phyloP scores from a whole-genome alignment of 306 rosid genomes.

The Purshia tridentata region DNA sequence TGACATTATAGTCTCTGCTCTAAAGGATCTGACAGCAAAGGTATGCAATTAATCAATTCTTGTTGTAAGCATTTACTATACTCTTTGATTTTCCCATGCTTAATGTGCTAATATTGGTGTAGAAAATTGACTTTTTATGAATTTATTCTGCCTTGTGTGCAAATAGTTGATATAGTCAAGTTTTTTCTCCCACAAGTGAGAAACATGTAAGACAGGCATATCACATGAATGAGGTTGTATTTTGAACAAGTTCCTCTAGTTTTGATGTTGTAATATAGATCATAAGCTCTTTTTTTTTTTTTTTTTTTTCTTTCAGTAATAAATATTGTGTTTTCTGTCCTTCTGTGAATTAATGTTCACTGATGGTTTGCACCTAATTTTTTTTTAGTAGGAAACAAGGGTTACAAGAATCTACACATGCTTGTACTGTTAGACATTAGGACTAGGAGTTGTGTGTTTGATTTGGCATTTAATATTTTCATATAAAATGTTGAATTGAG shows the following conservation, averaged over 20 bases:
- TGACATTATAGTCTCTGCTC: conserved; percentile 57
- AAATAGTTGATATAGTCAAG: too few relatives aligned
- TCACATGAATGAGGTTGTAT: neutral
- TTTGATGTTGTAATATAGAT: too few relatives aligned
- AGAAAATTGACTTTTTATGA: neutral
- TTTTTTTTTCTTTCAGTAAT: too few relatives aligned
- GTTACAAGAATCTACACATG: neutral
- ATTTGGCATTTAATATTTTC: neutral
- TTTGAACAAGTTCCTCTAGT: too few relatives aligned
- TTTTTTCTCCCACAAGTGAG: neutral
- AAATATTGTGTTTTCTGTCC: too few relatives aligned
- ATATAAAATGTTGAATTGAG: neutral
- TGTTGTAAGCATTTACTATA: neutral
- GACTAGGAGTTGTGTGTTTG: neutral
- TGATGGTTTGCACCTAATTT: neutral
- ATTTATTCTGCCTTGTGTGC: neutral
- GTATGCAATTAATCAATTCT: conserved; percentile 34
- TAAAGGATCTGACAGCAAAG: conserved; percentile 68
- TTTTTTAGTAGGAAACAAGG: neutral
- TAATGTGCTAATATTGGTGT: neutral
- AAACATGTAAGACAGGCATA: neutral
- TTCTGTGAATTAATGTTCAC: too few relatives aligned
- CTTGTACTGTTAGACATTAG: neutral
- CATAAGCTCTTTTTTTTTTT: too few relatives aligned
- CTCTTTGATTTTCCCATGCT: neutral